Evolutionary conservation across 352 stramenopile species (phyloP).

Genomic region (Globisporangium middletonii): DNA sequence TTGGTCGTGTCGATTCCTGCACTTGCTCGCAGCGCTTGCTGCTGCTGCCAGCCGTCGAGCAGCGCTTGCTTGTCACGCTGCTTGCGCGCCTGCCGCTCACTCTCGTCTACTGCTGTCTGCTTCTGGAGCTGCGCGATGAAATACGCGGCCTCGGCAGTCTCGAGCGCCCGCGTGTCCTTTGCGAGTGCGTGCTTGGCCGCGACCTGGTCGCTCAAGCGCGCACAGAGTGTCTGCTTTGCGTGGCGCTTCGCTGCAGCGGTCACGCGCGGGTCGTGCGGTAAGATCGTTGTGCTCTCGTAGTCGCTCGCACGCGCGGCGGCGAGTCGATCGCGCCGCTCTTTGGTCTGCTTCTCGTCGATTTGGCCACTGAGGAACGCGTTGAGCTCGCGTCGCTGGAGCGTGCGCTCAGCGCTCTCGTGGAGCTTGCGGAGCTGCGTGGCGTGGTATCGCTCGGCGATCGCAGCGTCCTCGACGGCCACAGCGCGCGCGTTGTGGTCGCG

Average conservation of each 20-base stretch:
- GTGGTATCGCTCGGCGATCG: conserved; percentile 18
- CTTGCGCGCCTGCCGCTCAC: conserved; percentile 20
- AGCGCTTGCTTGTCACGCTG: conserved; percentile 31
- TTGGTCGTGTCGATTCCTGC: neutral
- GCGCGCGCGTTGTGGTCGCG: conserved; percentile 9
- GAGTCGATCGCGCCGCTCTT: conserved; percentile 12
- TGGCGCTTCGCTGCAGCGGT: conserved; percentile 20
- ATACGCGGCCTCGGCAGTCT: conserved; percentile 53
- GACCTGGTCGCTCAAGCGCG: conserved; percentile 42
- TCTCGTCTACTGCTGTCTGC: conserved; percentile 26
- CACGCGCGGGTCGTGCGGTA: conserved; percentile 31
- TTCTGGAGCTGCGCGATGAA: conserved; percentile 41
- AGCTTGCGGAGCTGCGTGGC: conserved; percentile 36
- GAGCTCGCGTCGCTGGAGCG: conserved; percentile 31
- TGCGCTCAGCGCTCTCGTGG: conserved; percentile 32
- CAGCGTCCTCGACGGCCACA: conserved; percentile 10
- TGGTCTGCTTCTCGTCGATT: conserved; percentile 34
- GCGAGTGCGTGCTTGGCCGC: conserved; percentile 30
- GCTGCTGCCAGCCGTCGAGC: conserved; percentile 37
- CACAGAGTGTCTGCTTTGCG: conserved; percentile 38
- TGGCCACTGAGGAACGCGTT: conserved; percentile 46
- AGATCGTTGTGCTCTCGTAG: conserved; percentile 25
- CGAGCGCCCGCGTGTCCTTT: conserved; percentile 28
- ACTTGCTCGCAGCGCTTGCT: conserved; percentile 22
- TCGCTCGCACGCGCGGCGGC: conserved; percentile 7